These are phyloP conservation scores for Chara braunii DNA, from an alignment of 139 green algal species.

Conservation along the genomic window DNA sequence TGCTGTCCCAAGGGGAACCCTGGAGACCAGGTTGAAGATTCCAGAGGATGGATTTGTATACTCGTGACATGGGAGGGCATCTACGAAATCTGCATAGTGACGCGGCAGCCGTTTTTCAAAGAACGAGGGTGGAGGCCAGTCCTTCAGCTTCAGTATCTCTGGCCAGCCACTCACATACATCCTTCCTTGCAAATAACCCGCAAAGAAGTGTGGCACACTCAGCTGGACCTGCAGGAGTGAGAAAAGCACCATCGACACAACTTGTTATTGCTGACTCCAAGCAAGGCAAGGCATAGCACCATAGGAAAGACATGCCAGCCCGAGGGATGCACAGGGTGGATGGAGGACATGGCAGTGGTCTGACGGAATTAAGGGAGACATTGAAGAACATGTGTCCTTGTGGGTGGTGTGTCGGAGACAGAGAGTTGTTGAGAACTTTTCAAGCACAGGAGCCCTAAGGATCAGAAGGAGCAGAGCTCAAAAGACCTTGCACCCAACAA, in stretches of 20 bases:
- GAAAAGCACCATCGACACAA: background rate
- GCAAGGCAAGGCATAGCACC: too few species aligned
- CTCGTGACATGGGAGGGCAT: constrained; percentile 22
- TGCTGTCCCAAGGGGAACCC: constrained; percentile 14
- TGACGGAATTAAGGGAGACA: too few species aligned
- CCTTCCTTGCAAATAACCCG: background rate
- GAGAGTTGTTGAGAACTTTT: too few species aligned
- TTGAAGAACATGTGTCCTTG: too few species aligned
- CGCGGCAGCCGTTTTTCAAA: constrained; percentile 28
- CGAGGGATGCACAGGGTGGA: too few species aligned
- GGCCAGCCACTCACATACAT: background rate
- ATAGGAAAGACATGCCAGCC: too few species aligned
- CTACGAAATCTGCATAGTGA: constrained; percentile 24
- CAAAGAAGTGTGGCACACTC: background rate
- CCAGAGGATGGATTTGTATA: constrained; percentile 48
- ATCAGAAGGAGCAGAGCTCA: too few species aligned
- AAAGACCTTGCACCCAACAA: too few species aligned
- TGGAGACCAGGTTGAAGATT: constrained; percentile 47
- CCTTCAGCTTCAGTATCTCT: constrained; percentile 74
- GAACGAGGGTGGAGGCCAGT: constrained; percentile 54
- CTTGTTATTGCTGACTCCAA: too few species aligned
- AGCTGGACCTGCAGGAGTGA: constrained; percentile 2
- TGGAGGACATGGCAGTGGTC: too few species aligned
- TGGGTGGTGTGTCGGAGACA: too few species aligned
- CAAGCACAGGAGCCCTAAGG: too few species aligned